Conservation (phyloP, 169 alveolate genomes). For the Plasmodium falciparum region DNA sequence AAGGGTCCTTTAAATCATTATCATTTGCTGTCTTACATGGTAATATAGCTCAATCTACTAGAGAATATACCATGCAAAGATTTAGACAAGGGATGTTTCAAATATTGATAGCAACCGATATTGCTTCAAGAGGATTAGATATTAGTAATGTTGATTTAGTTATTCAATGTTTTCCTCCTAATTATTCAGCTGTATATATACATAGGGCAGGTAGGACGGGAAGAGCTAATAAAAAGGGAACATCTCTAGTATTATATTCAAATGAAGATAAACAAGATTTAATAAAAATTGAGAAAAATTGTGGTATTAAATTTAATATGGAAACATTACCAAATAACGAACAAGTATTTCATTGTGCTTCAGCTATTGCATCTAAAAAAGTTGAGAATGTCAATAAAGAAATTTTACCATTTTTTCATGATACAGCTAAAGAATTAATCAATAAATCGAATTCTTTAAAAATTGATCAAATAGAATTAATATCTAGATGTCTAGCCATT, state of each 20-base stretch:
- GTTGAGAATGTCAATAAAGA: conserved; percentile 37
- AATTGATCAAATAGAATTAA: conserved; percentile 38
- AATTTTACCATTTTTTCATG: conserved; percentile 51
- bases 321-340: conserved; percentile 58
- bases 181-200: conserved; percentile 93
- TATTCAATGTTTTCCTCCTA: conserved; percentile 95
- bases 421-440: conserved; percentile 52
- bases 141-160: conserved; percentile 94
- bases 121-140: conserved; percentile 97
- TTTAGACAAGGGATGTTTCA: conserved; percentile 93
- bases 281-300: conserved; percentile 51
- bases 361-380: conserved; percentile 40
- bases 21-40: conserved; percentile 79
- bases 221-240: conserved; percentile 86
- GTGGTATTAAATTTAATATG: conserved; percentile 56
- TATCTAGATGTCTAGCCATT: conserved; percentile 54
- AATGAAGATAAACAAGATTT: conserved; percentile 63
- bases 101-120: conserved; percentile 95
- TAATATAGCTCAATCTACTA: conserved; percentile 75
- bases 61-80: conserved; percentile 74
- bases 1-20: conserved; percentile 64
- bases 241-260: conserved; percentile 78
- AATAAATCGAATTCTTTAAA: conserved; percentile 9
- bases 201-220: conserved; percentile 98
- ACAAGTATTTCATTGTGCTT: conserved; percentile 53